Base-by-base conservation (phyloP, 2,329 filamentous ascomycete species). In the Paracoccidioides lutzii region DNA sequence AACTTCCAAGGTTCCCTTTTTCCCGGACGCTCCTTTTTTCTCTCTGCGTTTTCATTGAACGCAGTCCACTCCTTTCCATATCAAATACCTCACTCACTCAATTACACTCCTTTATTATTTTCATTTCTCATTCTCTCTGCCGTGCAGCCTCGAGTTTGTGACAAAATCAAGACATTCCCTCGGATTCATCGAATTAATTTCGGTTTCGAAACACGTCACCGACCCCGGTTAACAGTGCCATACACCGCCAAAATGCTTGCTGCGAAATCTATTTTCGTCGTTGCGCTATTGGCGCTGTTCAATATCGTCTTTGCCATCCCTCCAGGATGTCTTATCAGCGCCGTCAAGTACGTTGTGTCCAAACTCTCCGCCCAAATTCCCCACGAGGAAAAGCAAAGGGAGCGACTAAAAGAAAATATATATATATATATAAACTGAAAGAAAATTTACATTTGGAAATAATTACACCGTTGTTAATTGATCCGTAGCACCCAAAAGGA, bases 281-380 rank as follows among this genome's bases (percentile, higher is more conserved):
- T 76, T 55, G 71, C 74, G 57, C 62, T 78, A 56, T 66, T 78
- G 62, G 72, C 74, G 41, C 65, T 76, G 56, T 67, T 69, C 63
- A 71, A 72, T 60, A 65, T 73, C 55, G 65, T 73, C 57, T 69
- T 69, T 57, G 67, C 70, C 56, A 62, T 70, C 53, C 73, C 77
- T 48, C 76, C 76, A 33, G 75, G 74, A 54, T 80, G 78, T 65
- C 68, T 80, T 48, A 68, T 80, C 46, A 69, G 68, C 44, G 76
- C 74, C 41, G 70, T 80, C 60, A 76, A 76, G 76, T 78, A 72
- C 59, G 73, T 56, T 45, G 33, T 28, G 15, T 8, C 8, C 12
- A 28, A 8, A 2, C 32, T 15, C 48, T 15, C 2, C 37, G 10
- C 0, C 3, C 14, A 38, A n/a, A 41, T 14, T 8, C 35, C 10